Conservation (phyloP, 208 protist genomes). For the Acanthamoeba healyi region DNA sequence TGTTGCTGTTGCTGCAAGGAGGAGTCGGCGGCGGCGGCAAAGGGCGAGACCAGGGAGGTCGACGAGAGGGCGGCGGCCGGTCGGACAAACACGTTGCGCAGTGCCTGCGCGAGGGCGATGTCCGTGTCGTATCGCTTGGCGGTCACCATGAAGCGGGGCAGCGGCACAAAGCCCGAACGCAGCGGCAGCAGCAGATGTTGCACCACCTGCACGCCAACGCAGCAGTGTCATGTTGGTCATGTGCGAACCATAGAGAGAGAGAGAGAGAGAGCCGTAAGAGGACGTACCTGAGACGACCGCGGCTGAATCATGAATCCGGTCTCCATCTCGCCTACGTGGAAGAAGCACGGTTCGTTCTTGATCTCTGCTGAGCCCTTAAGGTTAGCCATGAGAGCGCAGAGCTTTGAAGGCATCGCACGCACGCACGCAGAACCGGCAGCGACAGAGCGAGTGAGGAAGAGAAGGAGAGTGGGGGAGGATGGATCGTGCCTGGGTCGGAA, state of each 20-base stretch:
- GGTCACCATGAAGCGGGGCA: background rate
- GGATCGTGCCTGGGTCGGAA: background rate
- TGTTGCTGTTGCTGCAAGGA: too few relatives aligned
- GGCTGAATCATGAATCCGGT: slow-evolving; percentile 51
- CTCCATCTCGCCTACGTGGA: slow-evolving; percentile 31
- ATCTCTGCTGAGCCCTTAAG: background rate
- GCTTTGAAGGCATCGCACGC: too few relatives aligned
- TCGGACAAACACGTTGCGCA: background rate
- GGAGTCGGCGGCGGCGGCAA: background rate
- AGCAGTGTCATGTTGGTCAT: background rate
- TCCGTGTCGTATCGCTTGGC: slow-evolving; percentile 1
- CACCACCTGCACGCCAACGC: background rate
- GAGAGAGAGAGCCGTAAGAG: background rate
- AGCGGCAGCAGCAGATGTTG: slow-evolving; percentile 8
- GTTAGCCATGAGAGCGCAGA: too few relatives aligned
- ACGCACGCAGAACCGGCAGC: too few relatives aligned
- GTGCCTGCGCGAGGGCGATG: background rate
- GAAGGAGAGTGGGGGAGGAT: background rate
- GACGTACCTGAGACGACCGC: background rate
- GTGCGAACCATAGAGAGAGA: background rate
- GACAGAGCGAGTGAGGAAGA: background rate
- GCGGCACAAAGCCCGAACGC: slow-evolving; percentile 34
- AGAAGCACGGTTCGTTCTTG: background rate
- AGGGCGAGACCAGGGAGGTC: background rate
- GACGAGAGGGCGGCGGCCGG: background rate